phyloP scores from a whole-genome alignment of 164 flowering plant genomes.

The Sextonia rubra region DNA sequence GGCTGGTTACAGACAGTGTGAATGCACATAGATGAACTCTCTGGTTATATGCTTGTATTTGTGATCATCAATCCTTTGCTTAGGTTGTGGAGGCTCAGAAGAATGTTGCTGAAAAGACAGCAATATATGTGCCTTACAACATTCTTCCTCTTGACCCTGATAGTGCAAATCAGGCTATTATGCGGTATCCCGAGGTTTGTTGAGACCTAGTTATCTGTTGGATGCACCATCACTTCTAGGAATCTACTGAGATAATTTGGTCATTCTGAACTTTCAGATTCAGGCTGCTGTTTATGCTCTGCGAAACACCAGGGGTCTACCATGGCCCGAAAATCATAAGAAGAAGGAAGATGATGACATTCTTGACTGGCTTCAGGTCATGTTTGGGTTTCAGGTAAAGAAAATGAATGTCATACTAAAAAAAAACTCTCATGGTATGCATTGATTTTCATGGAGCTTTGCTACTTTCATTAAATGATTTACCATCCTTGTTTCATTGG shows the following conservation, averaged over 20 bases:
- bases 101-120: slow-evolving; percentile 85
- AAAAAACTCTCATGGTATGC: background rate
- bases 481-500: too few relatives aligned
- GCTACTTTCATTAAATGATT: too few relatives aligned
- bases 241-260: slow-evolving; percentile 2
- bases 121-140: slow-evolving; percentile 81
- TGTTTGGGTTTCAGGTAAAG: slow-evolving; percentile 98
- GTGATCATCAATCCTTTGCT: background rate
- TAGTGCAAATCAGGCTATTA: slow-evolving; percentile 93
- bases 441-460: background rate
- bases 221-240: background rate
- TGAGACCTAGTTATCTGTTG: background rate
- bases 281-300: slow-evolving; percentile 93
- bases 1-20: background rate
- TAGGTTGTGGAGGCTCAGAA: slow-evolving; percentile 86
- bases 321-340: slow-evolving; percentile 81
- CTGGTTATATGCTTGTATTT: background rate
- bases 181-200: slow-evolving; percentile 89
- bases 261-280: slow-evolving; percentile 45
- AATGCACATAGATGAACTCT: background rate
- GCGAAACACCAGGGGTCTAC: slow-evolving; percentile 93
- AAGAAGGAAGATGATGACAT: slow-evolving; percentile 84
- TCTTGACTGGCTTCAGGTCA: slow-evolving; percentile 95
- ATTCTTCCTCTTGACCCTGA: slow-evolving; percentile 98
- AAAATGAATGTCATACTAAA: background rate